A percentile compares a stretch with the other conserved stretches of the same genome.
These are phyloP conservation scores for Leptodermis oblonga DNA, from an alignment of 257 asterid genomes.

Conservation along the genomic window DNA sequence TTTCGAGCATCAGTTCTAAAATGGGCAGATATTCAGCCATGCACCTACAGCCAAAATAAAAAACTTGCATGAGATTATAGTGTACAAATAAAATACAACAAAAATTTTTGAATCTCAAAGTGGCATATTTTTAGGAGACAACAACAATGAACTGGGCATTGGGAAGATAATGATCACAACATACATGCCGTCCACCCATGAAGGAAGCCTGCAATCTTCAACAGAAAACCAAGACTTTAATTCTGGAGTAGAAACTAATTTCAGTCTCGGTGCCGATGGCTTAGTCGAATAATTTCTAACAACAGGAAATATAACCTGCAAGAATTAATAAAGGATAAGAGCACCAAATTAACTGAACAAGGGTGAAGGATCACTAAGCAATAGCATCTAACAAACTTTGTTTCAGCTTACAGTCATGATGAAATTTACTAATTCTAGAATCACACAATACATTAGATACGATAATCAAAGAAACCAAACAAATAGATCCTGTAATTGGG, in stretches of 20 bases:
- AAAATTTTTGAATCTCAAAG: neutral
- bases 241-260: conserved; percentile 75
- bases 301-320: conserved; percentile 76
- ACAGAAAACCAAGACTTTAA: conserved; percentile 68
- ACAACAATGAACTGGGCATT: neutral
- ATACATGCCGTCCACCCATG: conserved; percentile 96
- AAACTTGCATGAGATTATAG: conserved; percentile 6
- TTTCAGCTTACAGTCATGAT: neutral
- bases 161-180: conserved; percentile 21
- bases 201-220: conserved; percentile 88
- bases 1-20: conserved; percentile 65
- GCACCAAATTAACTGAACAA: neutral
- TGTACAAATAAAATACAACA: neutral
- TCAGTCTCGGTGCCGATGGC: conserved; percentile 70
- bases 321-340: conserved; percentile 9
- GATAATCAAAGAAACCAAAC: conserved; percentile 2
- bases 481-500: neutral
- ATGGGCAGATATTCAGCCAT: conserved; percentile 88
- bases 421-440: neutral
- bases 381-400: neutral
- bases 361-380: neutral
- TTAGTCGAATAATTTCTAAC: conserved; percentile 57
- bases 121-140: neutral
- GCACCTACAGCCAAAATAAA: conserved; percentile 54
- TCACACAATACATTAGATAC: neutral